Percentiles rank a stretch among this genome's conserved stretches.
Conservation (phyloP, 495 filamentous ascomycete genomes). For the Penicillium subrubescens region DNA sequence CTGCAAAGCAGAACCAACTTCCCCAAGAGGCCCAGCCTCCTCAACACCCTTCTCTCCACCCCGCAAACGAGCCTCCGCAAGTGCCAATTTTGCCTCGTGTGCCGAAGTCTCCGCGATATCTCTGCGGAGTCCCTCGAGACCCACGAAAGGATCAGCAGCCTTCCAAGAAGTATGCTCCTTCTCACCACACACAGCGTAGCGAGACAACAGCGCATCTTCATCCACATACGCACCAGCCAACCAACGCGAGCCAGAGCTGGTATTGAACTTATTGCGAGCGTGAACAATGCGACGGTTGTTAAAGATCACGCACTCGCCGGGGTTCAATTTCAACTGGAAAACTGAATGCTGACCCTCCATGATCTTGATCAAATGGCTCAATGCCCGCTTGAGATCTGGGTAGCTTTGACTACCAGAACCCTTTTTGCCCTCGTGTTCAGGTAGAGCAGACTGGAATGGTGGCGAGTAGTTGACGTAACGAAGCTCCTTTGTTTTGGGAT, state of each 20-base stretch:
- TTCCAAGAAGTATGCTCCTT: conserved; percentile 21
- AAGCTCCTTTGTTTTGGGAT: conserved; percentile 24
- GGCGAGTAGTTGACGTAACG: conserved; percentile 68
- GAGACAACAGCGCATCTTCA: conserved; percentile 62
- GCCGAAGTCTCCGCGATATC: conserved; percentile 1
- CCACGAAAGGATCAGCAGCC: background rate
- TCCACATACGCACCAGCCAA: conserved; percentile 84
- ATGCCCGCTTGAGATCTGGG: conserved; percentile 34
- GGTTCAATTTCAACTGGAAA: conserved; percentile 70
- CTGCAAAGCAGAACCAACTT: background rate
- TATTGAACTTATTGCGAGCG: conserved; percentile 71
- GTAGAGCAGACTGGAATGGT: conserved; percentile 62
- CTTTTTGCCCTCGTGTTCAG: conserved; percentile 10
- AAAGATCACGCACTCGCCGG: conserved; percentile 85
- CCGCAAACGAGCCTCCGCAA: background rate
- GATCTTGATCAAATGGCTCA: conserved; percentile 25
- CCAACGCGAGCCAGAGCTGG: conserved; percentile 62
- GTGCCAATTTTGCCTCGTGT: background rate
- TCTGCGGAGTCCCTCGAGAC: background rate
- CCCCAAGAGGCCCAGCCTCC: background rate
- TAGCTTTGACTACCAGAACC: background rate
- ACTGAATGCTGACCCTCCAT: conserved; percentile 53
- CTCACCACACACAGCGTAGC: conserved; percentile 43
- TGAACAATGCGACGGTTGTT: conserved; percentile 80
- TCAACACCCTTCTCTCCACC: background rate